Percentiles rank a stretch among this genome's conserved stretches.
Evolutionary conservation across 805 yeast species (phyloP).

Genomic region (Yarrowia porcina): DNA sequence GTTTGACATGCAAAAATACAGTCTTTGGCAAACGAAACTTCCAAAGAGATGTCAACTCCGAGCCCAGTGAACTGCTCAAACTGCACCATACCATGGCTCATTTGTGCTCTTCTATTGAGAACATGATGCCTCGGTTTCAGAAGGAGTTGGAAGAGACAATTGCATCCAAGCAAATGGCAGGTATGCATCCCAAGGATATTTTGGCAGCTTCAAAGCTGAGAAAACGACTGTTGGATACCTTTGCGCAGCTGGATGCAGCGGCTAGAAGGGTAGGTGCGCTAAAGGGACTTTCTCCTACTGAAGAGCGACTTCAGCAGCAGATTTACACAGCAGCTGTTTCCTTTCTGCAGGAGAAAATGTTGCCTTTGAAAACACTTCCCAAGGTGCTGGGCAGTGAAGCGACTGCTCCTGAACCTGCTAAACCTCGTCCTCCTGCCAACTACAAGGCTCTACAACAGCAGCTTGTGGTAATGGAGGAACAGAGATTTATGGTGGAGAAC

Average conservation of each 20-base stretch:
- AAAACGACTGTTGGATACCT: constrained; percentile 47
- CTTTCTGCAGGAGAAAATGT: constrained; percentile 65
- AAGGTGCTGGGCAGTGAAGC: constrained; percentile 37
- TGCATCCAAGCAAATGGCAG: constrained; percentile 36
- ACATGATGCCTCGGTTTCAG: constrained; percentile 45
- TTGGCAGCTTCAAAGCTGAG: constrained; percentile 44
- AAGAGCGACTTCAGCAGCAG: constrained; percentile 48
- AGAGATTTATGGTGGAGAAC: constrained; percentile 63
- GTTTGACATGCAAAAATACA: constrained; percentile 63
- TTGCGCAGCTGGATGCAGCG: constrained; percentile 50
- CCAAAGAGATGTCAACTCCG: constrained; percentile 40
- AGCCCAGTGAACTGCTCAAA: constrained; percentile 34
- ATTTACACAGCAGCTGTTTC: constrained; percentile 55
- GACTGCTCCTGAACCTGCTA: constrained; percentile 32
- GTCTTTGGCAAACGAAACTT: constrained; percentile 57
- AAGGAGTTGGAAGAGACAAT: constrained; percentile 37
- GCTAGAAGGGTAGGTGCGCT: constrained; percentile 38
- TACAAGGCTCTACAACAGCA: constrained; percentile 54
- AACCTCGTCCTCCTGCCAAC: constrained; percentile 20
- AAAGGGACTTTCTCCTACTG: constrained; percentile 42
- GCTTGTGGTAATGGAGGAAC: constrained; percentile 84
- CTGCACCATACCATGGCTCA: background rate
- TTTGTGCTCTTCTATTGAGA: background rate
- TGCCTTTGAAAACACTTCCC: constrained; percentile 62
- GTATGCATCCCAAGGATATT: constrained; percentile 30